These are phyloP conservation scores for Leccinum aurantiacum DNA, from an alignment of 768 basidiomycete genomes.

Conservation along the genomic window DNA sequence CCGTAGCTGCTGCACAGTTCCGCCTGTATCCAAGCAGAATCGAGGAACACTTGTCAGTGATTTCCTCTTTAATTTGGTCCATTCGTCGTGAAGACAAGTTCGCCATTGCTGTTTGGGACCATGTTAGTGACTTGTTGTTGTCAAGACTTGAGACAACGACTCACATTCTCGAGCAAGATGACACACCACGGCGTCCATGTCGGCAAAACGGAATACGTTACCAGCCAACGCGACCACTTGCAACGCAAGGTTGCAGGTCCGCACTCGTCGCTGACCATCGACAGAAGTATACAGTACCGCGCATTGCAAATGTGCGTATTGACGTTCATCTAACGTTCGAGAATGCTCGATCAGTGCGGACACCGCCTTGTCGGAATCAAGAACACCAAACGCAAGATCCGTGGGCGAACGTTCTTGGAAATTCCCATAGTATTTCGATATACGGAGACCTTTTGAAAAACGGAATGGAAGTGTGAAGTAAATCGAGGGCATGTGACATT, in stretches of 20 bases:
- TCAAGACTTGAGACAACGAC: constrained; percentile 20
- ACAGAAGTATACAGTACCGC: constrained; percentile 85
- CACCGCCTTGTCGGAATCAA: constrained; percentile 83
- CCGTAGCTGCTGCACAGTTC: constrained; percentile 81
- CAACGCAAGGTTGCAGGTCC: constrained; percentile 83
- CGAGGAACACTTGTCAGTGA: constrained; percentile 82
- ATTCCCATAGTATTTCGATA: constrained; percentile 68
- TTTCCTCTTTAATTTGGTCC: constrained; percentile 74
- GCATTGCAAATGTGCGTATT: constrained; percentile 78
- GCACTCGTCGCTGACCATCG: constrained; percentile 76
- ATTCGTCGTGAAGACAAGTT: constrained; percentile 60
- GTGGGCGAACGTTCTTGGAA: constrained; percentile 66
- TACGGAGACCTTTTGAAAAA: constrained; percentile 52
- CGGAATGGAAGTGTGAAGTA: constrained; percentile 9
- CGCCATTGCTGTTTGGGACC: constrained; percentile 56
- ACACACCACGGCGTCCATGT: constrained; percentile 80
- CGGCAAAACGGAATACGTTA: constrained; percentile 88
- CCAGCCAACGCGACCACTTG: constrained; percentile 82
- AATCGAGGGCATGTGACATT: constrained; percentile 15
- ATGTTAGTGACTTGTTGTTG: background rate
- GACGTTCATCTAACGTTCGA: constrained; percentile 62
- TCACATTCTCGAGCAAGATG: constrained; percentile 77
- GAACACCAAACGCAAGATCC: constrained; percentile 73
- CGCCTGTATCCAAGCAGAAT: constrained; percentile 84
- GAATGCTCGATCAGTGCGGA: constrained; percentile 75